Percentiles rank a stretch among this genome's conserved stretches.
Conservation (phyloP, 108 stramenopile genomes). For the Bacterosira constricta region DNA sequence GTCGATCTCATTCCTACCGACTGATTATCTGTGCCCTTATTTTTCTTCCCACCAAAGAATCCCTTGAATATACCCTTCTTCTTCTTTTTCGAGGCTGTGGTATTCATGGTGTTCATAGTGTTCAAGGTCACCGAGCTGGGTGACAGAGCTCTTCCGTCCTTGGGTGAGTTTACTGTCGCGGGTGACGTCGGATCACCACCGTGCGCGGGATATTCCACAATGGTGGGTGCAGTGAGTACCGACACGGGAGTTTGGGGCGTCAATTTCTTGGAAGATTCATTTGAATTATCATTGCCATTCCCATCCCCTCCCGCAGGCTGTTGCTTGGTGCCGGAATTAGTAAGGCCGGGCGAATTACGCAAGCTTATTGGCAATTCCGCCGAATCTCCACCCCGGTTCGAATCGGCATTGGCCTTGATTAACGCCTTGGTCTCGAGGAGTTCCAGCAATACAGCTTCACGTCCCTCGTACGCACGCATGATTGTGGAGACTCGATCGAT, state of each 20-base stretch:
- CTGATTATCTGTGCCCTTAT: constrained; percentile 52
- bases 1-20: constrained; percentile 10
- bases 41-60: constrained; percentile 71
- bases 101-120: constrained; percentile 4
- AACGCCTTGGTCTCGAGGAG: constrained; percentile 88
- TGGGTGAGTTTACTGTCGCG: neutral
- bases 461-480: constrained; percentile 91
- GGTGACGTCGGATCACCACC: constrained; percentile 14
- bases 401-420: constrained; percentile 87
- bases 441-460: constrained; percentile 87
- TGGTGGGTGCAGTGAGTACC: constrained; percentile 31
- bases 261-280: constrained; percentile 19
- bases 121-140: constrained; percentile 23
- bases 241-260: constrained; percentile 43
- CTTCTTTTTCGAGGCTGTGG: constrained; percentile 63
- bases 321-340: constrained; percentile 19
- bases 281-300: constrained; percentile 60
- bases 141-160: no score
- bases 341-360: constrained; percentile 55
- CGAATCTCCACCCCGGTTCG: constrained; percentile 64
- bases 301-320: constrained; percentile 7
- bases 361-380: constrained; percentile 76
- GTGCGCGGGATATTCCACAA: constrained; percentile 24
- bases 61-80: constrained; percentile 80
- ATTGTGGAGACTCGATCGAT: constrained; percentile 91